A percentile compares a stretch with the other conserved stretches of the same genome.
Conservation (phyloP, 129 eudicot genomes). For the Saussurea involucrata region DNA sequence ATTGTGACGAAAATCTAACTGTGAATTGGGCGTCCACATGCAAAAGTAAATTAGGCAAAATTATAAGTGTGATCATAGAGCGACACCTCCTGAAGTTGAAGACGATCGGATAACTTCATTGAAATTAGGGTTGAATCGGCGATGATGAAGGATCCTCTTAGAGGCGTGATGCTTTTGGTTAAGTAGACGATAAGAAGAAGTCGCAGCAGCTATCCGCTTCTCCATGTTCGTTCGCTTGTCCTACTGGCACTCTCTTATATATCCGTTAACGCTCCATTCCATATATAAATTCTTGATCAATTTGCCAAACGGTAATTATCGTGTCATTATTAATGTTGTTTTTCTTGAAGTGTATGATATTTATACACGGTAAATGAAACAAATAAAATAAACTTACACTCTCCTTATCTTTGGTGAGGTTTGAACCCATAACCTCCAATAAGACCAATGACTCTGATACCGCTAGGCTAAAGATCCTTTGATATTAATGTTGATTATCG, state of each 20-base stretch:
- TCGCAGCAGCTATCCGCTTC: conserved; percentile 26
- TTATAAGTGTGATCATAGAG: background rate
- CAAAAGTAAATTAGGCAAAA: background rate
- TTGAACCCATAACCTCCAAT: no score
- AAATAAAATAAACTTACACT: no score
- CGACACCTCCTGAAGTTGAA: conserved; percentile 18
- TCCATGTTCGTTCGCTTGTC: conserved; percentile 29
- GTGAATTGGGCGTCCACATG: background rate
- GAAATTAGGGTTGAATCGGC: conserved; percentile 22
- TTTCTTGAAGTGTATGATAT: no score
- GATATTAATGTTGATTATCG: no score
- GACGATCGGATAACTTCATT: conserved; percentile 7
- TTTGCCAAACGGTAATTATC: background rate
- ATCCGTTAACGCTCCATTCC: background rate
- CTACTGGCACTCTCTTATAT: background rate
- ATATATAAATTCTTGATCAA: background rate
- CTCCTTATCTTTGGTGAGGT: no score
- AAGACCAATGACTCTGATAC: no score
- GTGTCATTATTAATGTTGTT: no score
- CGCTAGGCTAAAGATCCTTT: no score
- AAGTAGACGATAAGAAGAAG: conserved; percentile 32
- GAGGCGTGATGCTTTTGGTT: conserved; percentile 14
- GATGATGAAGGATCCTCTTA: conserved; percentile 24
- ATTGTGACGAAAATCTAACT: background rate
- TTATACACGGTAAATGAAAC: no score